Evolutionary conservation across 106 monocot genomes (phyloP).

Genomic region (Triglochin maritima): DNA sequence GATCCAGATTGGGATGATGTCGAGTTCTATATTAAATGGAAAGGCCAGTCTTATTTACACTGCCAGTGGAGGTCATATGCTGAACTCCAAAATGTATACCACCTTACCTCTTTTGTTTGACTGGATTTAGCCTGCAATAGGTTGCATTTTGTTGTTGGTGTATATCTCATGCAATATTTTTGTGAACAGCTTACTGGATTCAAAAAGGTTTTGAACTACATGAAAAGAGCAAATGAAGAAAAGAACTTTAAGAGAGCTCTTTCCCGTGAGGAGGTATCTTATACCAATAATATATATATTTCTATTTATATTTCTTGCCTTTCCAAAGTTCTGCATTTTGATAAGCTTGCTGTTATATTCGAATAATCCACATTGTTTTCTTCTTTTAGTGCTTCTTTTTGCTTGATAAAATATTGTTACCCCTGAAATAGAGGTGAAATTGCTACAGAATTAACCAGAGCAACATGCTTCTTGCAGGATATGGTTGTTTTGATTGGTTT

Average conservation of each 20-base stretch:
- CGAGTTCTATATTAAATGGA: constrained; percentile 96
- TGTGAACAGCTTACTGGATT: constrained; percentile 75
- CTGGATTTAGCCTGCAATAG: neutral
- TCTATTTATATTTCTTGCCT: neutral
- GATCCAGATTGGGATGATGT: constrained; percentile 76
- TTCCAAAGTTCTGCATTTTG: no score
- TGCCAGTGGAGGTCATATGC: constrained; percentile 80
- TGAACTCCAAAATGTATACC: constrained; percentile 82
- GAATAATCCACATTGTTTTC: no score
- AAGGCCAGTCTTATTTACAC: constrained; percentile 93
- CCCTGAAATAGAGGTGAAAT: no score
- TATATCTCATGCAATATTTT: neutral
- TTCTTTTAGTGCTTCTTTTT: no score
- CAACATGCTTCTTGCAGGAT: no score
- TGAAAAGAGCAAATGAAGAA: constrained; percentile 80
- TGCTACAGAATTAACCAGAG: no score
- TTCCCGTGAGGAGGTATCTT: constrained; percentile 88
- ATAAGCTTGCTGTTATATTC: no score
- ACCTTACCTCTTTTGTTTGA: neutral
- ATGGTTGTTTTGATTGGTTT: no score
- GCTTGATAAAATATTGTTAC: no score
- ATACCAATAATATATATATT: neutral
- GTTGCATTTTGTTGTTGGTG: neutral
- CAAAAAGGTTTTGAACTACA: constrained; percentile 92
- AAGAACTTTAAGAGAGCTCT: constrained; percentile 61